Evolutionary conservation across 2,329 filamentous ascomycete genomes (phyloP), one percentile per base, ranked within the genome.

Genomic region (Trichothecium roseum): DNA sequence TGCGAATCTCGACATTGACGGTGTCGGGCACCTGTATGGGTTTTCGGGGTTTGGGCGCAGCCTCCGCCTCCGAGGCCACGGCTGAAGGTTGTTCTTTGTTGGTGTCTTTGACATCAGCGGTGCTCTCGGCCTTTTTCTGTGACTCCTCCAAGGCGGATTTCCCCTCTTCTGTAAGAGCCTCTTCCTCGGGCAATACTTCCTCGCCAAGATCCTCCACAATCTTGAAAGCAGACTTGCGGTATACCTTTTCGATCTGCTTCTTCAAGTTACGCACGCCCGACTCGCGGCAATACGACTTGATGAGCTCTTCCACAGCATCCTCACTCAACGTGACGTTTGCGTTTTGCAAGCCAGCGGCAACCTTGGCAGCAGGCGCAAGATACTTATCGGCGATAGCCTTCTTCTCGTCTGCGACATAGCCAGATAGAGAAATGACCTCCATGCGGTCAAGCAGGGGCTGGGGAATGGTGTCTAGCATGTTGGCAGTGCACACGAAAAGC

Each of bases 201-300:
- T 95, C 88, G 34, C 89, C 89, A 12, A 96, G 71, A 43, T 96
- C 88, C 55, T 89, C 83, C 10, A 98, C 89, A 46, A 98, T 98
- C 63, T 95, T 96, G 42, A 98, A 69, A 1, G 91, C 93, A 12
- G 89, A 87, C 62, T 98, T 98, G 39, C 91, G 80, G 62, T 95
- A 98, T 3, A 98, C 86, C 66, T 98, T 98, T 59, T 98, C 91
- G 42, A 98, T 98, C 58, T 96, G 89, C 68, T 98, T 96, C 74
- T 98, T 98, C 41, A 98, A 66, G 54, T 98, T 98, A 45, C 91
- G 81, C 8, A 98, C 93, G 49, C 91, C 91, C 30, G 87, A 94
- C 62, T 98, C 91, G 30, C 91, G 84, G 63, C 88, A 95, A 65
- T 98, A 98, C 17, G 86, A 94, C 64, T 96, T 96, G 66, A 98